Evolutionary conservation across 441 rosid species (phyloP), one percentile per base, ranked within the genome.

Genomic region (Croton laevigatus): DNA sequence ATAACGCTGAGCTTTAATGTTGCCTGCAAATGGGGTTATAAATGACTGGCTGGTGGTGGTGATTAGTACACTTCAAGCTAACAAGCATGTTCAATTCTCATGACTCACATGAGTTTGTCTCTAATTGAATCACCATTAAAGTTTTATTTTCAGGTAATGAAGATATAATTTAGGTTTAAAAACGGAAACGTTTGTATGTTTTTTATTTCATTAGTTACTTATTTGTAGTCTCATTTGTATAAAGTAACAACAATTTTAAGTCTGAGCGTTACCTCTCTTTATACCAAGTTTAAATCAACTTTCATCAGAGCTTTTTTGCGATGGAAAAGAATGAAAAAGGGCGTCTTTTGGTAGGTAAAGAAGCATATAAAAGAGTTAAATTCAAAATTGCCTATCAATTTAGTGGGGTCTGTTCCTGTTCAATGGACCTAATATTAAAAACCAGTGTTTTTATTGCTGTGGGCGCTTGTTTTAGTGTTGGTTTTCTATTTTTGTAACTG

Each of bases 401-500:
- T 65, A 5, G 74, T 60, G 70, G 70, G 58, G 62, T 58, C 3
- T 20, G 59, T 12, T 37, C 42, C 2, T 27, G 59, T 12, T 37
- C 36, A 32, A 53, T 59, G 68, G 72, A 42, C 73, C 74, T 66
- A 45, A 68, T 68, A 66, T 70, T 62, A 68, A 48, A 27, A 27
- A 27, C 32, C 32, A 27, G 32, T 27, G 84, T 82, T 65, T 69
- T 68, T 8, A 61, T 71, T 68, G 64, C 65, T 9, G 70, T 68
- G 75, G 77, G 54, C 73, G 59, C 70, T 54, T 63, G 32, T 1
- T 40, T 42, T 49, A 66, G 54, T 66, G 66, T 40, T 52, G 67
- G 20, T 66, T 75, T 66, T 17, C 44, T 58, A 36, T 42, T 73
- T 72, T 73, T 66, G 81, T 53, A 75, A 87, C 79, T 80, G 84